Base-by-base conservation (phyloP, 2,329 filamentous ascomycete genomes). In the Incumbomyces delicatus region DNA sequence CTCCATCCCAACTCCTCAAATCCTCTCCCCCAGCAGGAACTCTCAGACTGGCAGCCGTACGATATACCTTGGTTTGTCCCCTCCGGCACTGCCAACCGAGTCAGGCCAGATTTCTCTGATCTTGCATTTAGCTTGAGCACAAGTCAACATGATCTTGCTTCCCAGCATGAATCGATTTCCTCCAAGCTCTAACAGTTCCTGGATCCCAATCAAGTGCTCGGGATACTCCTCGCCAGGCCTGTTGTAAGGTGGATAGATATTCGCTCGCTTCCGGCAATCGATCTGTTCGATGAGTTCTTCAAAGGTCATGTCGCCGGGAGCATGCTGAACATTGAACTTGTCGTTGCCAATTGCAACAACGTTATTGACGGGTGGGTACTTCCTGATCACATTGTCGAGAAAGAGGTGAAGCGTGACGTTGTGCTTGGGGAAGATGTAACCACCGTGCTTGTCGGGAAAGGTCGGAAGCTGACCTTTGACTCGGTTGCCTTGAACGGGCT, bases 21-120 rank as follows among this genome's bases (percentile, higher is more conserved):
- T 27, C 22, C 22, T 27, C 22, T 27, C 22, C 22, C 5, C 4
- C 22, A 27, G 22, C 22, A 8, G 6, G 37, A 29, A 36, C 35
- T n/a, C 13, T 34, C 12, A 41, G 14, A 46, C 44, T n/a, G 53
- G 55, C 29, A 54, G 16, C 6, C 50, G 49, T 14, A 54, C 49
- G 32, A 56, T 20, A 42, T 53, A 55, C 18, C 46, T 36, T n/a
- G 55, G 53, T 35, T 49, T 44, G 13, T 42, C 44, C 33, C 50
- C 43, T n/a, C 50, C 50, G 12, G 49, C 53, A 46, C 51, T 50
- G 10, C 52, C 55, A 32, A 48, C 36, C 35, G 44, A 52, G 32
- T 78, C 73, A 79, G 81, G 84, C 0, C 80, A 80, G 8, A 81
- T 56, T 1, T 78, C 71, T 49, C 63, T 67, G 49, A 84, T 63